Conservation (phyloP, 2,329 filamentous ascomycete species). For the Gremmenia infestans region DNA sequence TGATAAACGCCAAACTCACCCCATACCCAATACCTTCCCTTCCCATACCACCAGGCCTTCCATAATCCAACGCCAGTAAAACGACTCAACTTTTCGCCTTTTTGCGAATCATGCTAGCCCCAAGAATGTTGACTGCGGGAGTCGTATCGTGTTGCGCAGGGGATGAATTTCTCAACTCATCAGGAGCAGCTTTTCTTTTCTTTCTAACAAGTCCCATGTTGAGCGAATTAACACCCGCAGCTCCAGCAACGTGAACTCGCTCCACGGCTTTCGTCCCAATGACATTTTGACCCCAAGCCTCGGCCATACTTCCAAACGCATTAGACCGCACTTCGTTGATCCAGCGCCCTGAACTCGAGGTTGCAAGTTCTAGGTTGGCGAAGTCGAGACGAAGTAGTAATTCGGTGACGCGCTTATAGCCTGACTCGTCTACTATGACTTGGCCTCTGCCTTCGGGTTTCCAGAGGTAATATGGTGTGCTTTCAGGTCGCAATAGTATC, state of each 20-base stretch:
- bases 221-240: constrained; percentile 32
- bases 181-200: constrained; percentile 40
- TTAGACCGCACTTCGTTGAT: constrained; percentile 57
- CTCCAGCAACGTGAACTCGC: constrained; percentile 12
- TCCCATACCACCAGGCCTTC: neutral
- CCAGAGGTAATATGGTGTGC: constrained; percentile 63
- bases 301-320: constrained; percentile 28
- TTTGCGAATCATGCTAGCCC: constrained; percentile 48
- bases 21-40: neutral
- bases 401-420: constrained; percentile 65
- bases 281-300: constrained; percentile 48
- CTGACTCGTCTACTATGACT: constrained; percentile 55
- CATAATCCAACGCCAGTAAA: neutral
- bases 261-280: constrained; percentile 38
- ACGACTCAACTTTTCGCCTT: constrained; percentile 44
- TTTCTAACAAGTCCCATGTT: constrained; percentile 42
- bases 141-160: constrained; percentile 1
- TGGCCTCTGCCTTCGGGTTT: constrained; percentile 56
- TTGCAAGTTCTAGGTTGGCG: constrained; percentile 56
- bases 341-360: constrained; percentile 65
- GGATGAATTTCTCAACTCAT: constrained; percentile 5
- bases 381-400: constrained; percentile 72
- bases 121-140: constrained; percentile 43
- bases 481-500: constrained; percentile 43
- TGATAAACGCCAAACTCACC: neutral